Conservation (phyloP, 2,329 filamentous ascomycete species). For the Cytospora schulzeri region DNA sequence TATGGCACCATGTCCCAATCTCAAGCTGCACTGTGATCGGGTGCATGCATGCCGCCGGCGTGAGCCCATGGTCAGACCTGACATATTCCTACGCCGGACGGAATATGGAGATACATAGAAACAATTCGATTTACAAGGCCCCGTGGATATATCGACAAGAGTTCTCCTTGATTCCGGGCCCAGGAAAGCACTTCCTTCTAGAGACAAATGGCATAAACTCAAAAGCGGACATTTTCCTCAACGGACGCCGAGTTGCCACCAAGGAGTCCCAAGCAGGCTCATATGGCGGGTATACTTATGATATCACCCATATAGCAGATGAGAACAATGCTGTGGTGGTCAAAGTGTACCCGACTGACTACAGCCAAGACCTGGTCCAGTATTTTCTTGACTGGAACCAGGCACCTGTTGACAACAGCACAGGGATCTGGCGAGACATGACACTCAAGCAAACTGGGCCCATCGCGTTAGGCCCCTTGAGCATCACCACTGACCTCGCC, state of each 20-base stretch:
- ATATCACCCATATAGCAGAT: conserved; percentile 50
- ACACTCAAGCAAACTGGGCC: conserved; percentile 57
- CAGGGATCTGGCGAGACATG: conserved; percentile 63
- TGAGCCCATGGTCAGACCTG: conserved; percentile 11
- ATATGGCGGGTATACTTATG: conserved; percentile 58
- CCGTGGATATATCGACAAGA: conserved; percentile 61
- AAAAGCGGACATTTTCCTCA: conserved; percentile 61
- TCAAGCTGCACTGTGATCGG: conserved; percentile 19
- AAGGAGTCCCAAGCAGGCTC: conserved; percentile 55
- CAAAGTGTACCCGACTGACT: conserved; percentile 59
- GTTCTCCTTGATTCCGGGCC: conserved; percentile 42
- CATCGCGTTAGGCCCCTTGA: conserved; percentile 47
- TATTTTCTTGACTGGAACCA: conserved; percentile 67
- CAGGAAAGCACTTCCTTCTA: conserved; percentile 51
- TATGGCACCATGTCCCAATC: conserved; percentile 11
- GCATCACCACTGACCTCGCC: conserved; percentile 47
- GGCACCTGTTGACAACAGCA: conserved; percentile 63
- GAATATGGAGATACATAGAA: conserved; percentile 38
- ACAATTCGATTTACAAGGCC: conserved; percentile 26
- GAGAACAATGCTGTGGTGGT: conserved; percentile 55
- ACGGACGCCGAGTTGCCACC: conserved; percentile 54
- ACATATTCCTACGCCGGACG: conserved; percentile 33
- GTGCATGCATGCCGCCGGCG: conserved; percentile 9
- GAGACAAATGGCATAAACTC: conserved; percentile 63
- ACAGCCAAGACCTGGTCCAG: conserved; percentile 59